Evolutionary conservation across 2,329 filamentous ascomycete genomes (phyloP).

Genomic region (Xylariomycetidae sp.): DNA sequence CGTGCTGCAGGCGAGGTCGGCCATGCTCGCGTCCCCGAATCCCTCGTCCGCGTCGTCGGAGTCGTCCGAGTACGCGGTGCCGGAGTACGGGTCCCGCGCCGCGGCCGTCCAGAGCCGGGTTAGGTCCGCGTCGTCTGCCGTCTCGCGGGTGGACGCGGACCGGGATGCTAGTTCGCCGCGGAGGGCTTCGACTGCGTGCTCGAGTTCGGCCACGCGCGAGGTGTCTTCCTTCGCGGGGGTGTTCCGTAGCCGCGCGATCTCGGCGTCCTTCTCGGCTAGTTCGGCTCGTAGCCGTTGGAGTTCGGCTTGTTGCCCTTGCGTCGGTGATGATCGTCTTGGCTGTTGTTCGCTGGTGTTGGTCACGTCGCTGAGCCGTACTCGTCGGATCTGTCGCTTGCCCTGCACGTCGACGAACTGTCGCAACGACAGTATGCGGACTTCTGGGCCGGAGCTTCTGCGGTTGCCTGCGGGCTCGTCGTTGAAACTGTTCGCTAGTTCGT

Average conservation of each 20-base stretch:
- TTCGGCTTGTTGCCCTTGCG: constrained; percentile 36
- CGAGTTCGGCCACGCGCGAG: constrained; percentile 30
- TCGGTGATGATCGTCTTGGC: constrained; percentile 26
- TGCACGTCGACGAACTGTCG: constrained; percentile 46
- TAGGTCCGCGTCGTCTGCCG: constrained; percentile 6
- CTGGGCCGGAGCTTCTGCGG: constrained; percentile 8
- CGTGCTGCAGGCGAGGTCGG: constrained; percentile 46
- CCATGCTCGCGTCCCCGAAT: constrained; percentile 46
- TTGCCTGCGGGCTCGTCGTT: constrained; percentile 17
- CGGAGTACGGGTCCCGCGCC: constrained; percentile 40
- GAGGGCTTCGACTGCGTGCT: constrained; percentile 29
- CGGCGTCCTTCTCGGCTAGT: constrained; percentile 43
- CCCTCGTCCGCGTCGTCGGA: constrained; percentile 23
- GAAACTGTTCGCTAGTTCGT: constrained; percentile 10
- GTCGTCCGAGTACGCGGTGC: constrained; percentile 35
- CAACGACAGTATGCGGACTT: constrained; percentile 42
- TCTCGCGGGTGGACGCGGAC: constrained; percentile 1
- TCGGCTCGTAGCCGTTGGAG: constrained; percentile 42
- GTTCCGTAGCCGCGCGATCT: constrained; percentile 47
- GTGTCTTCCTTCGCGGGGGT: constrained; percentile 40
- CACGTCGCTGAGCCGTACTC: constrained; percentile 53
- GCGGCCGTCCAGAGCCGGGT: constrained; percentile 42
- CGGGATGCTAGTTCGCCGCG: constrained; percentile 23
- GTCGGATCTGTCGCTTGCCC: constrained; percentile 49
- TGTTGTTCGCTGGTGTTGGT: constrained; percentile 48